Percentiles rank a stretch among this genome's conserved stretches.
phyloP scores from a whole-genome alignment of 345 rosid genomes.

The Brassica napus region Da-Ae NC_063450.1:39230001-39230500 shows the following conservation, averaged over 20 bases:
- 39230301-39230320: slow-evolving; percentile 79
- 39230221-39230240: slow-evolving; percentile 28
- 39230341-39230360: slow-evolving; percentile 88
- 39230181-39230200: slow-evolving; percentile 24
- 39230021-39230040: slow-evolving; percentile 10
- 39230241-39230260: slow-evolving; percentile 35
- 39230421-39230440: too few species aligned
- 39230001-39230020: slow-evolving; percentile 14
- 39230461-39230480: too few species aligned
- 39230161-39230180: slow-evolving; percentile 31
- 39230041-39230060: slow-evolving; percentile 7
- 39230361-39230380: too few species aligned
- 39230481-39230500: too few species aligned
- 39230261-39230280: slow-evolving; percentile 42
- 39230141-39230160: slow-evolving; percentile 39
- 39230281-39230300: slow-evolving; percentile 61
- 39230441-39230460: too few species aligned
- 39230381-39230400: too few species aligned
- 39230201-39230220: slow-evolving; percentile 13
- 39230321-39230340: slow-evolving; percentile 95
- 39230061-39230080: slow-evolving; percentile 8
- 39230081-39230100: neutral
- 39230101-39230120: slow-evolving; percentile 38
- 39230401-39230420: too few species aligned
- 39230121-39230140: slow-evolving; percentile 45